Evolutionary conservation across 257 asterid species (phyloP).

Genomic region (Leptodermis oblonga): DNA sequence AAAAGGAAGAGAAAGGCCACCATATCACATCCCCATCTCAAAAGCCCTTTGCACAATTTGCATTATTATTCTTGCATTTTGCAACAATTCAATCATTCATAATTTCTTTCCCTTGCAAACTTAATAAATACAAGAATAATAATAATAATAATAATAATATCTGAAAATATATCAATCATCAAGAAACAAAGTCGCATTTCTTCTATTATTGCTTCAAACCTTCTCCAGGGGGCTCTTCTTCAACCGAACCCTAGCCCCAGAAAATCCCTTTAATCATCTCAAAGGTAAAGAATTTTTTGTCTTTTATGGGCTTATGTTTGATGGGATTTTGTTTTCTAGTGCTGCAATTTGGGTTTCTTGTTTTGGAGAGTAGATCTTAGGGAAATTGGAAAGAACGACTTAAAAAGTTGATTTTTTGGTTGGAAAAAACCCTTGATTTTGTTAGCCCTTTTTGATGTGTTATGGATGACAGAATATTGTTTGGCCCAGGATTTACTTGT

Average conservation of each 20-base stretch:
- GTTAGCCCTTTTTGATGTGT: neutral
- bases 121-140: neutral
- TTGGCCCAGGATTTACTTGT: neutral
- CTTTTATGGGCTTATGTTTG: neutral
- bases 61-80: neutral
- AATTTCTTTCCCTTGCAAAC: neutral
- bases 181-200: neutral
- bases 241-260: slow-evolving; percentile 17
- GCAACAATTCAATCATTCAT: slow-evolving; percentile 10
- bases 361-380: slow-evolving; percentile 14
- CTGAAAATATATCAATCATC: neutral
- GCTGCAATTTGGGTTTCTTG: neutral
- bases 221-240: slow-evolving; percentile 13
- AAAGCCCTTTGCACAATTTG: neutral
- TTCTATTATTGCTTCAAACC: neutral
- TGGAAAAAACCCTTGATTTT: neutral
- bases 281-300: neutral
- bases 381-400: neutral
- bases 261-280: slow-evolving; percentile 5
- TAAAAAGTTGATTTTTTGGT: neutral
- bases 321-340: neutral
- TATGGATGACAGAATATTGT: neutral
- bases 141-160: neutral
- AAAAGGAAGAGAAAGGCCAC: neutral
- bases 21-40: neutral